Evolutionary conservation across 139 green algal genomes (phyloP).

Genomic region (Auxenochlorella protothecoides): DNA sequence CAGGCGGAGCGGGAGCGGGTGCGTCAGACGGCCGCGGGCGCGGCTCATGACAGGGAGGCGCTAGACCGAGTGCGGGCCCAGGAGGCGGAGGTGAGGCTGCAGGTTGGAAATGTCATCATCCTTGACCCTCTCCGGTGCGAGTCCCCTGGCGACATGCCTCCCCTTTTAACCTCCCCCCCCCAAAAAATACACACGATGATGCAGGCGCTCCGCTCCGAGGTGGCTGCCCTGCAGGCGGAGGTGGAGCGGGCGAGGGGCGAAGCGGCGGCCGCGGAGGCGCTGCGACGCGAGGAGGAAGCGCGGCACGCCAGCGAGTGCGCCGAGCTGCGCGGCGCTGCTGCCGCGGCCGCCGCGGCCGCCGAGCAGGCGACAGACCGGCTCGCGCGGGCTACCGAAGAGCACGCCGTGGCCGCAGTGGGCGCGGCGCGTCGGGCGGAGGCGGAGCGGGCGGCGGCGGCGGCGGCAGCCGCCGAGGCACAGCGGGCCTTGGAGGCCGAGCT

Average conservation of each 20-base stretch:
- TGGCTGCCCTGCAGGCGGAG: conserved; percentile 9
- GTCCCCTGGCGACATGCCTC: too few relatives aligned
- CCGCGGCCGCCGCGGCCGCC: background rate
- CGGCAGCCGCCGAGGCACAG: conserved; percentile 1
- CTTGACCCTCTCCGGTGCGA: too few relatives aligned
- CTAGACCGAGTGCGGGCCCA: too few relatives aligned
- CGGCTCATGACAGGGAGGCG: too few relatives aligned
- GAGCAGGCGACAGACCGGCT: too few relatives aligned
- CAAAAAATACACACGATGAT: too few relatives aligned
- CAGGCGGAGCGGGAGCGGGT: too few relatives aligned
- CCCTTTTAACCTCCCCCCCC: too few relatives aligned
- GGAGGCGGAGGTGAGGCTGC: background rate
- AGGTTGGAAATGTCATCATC: too few relatives aligned
- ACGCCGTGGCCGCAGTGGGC: background rate
- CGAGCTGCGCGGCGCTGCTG: conserved; percentile 3
- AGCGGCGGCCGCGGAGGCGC: background rate
- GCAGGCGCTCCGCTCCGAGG: too few relatives aligned
- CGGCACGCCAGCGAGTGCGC: background rate
- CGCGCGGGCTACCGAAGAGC: too few relatives aligned
- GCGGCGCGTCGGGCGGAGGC: background rate
- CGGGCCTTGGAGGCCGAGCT: background rate
- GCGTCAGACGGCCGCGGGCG: too few relatives aligned
- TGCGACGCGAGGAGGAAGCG: conserved; percentile 11
- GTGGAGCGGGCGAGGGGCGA: conserved; percentile 14
- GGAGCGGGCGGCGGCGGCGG: background rate